Base-by-base conservation (phyloP, 1,284 basidiomycete species). In the Tilletiopsis washingtonensis region DNA sequence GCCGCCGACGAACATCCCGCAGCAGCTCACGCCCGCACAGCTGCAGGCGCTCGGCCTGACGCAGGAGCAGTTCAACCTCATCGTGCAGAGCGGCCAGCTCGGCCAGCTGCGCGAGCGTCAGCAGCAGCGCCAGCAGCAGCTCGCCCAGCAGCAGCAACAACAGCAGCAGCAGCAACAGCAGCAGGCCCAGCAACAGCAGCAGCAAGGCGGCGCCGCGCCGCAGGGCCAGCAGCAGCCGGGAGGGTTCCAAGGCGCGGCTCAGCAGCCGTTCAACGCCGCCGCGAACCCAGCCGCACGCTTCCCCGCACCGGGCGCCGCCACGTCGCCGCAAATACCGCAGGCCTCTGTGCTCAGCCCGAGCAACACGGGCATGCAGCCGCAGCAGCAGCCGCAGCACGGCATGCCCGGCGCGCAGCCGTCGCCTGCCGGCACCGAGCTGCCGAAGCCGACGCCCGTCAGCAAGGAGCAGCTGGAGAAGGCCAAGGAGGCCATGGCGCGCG, bases 391-490 rank as follows among this genome's bases (percentile, higher is more conserved):
- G n/a, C n/a, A n/a, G n/a, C n/a, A n/a, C n/a, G 41, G 41, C n/a
- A 25, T 44, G 19, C 17, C 11, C 15, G 25, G 34, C 34, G 24
- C 25, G n/a, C 17, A 43, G 23, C 14, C 42, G 5, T 24, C 38
- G 4, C 40, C 26, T 11, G 2, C 48, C n/a, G 40, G 23, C 41
- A 12, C 7, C 41, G 25, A 43, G 41, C 29, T 25, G 21, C 19
- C 56, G n/a, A 51, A 53, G 21, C 56, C 55, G 51, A 62, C 57
- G 27, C 52, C 62, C 2, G 59, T 69, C 5, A 59, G 54, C 12
- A 53, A 63, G 20, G 57, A 67, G 34, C 62, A 64, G 61, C 53
- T 70, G 2, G 61, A 64, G 38, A 58, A 70, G 29, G 64, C 67
- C 1, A 56, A 61, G 17, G 44, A 46, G 6, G 56, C 59, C 19